A percentile compares a stretch with the other conserved stretches of the same genome.
These are phyloP conservation scores for Psophocarpus tetragonolobus DNA, from an alignment of 306 rosid species.

Conservation along the genomic window DNA sequence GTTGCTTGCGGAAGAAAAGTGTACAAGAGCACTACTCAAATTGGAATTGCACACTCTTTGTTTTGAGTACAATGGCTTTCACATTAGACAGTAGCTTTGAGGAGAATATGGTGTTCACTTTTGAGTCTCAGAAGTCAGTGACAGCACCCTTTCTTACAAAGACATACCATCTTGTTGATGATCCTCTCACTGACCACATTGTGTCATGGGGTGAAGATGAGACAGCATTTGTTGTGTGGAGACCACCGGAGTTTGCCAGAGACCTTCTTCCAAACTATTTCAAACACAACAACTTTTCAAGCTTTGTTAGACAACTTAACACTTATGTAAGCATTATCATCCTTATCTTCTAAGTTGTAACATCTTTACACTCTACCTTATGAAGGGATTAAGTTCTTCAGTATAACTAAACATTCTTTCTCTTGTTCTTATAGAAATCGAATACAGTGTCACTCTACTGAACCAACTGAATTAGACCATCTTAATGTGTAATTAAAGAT, in stretches of 20 bases:
- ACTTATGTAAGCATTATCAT: slow-evolving; percentile 59
- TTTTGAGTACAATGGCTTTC: slow-evolving; percentile 33
- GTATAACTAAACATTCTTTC: too few species aligned
- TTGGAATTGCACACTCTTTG: not conserved
- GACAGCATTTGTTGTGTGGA: slow-evolving; percentile 66
- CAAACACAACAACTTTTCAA: slow-evolving; percentile 81
- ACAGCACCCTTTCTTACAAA: slow-evolving; percentile 69
- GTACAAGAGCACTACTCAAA: slow-evolving; percentile 19
- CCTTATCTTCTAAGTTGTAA: not conserved
- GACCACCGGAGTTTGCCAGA: slow-evolving; percentile 65
- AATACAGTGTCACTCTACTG: too few species aligned
- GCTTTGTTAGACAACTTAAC: slow-evolving; percentile 75
- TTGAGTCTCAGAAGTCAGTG: slow-evolving; percentile 48
- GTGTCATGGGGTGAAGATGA: slow-evolving; percentile 69
- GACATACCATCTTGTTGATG: slow-evolving; percentile 71
- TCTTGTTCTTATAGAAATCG: too few species aligned
- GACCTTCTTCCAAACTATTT: slow-evolving; percentile 73
- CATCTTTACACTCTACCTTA: not conserved
- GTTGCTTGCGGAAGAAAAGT: not conserved
- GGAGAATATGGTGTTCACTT: slow-evolving; percentile 41
- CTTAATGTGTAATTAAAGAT: not conserved
- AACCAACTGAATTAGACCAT: too few species aligned
- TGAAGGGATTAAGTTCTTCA: too few species aligned
- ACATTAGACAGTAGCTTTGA: slow-evolving; percentile 37
- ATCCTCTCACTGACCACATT: slow-evolving; percentile 62